Percentiles rank a stretch among this genome's conserved stretches.
These are phyloP conservation scores for Jamesozyma spencerorum DNA, from an alignment of 805 yeast genomes.

Conservation along the genomic window DNA sequence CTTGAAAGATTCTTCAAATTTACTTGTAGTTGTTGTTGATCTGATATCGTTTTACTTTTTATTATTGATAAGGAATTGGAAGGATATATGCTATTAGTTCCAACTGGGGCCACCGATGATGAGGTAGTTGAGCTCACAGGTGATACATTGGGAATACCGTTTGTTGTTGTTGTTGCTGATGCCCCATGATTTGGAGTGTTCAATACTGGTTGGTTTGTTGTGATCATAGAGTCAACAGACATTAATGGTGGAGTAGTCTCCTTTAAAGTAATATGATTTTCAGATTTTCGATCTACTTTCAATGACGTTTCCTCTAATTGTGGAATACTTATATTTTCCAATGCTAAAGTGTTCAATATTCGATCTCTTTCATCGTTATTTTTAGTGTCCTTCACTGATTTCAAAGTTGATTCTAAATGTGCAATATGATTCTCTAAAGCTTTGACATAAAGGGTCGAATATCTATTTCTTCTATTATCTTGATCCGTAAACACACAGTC, in stretches of 20 bases:
- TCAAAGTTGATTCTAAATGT: constrained; percentile 13
- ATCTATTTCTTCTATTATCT: constrained; percentile 40
- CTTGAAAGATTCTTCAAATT: constrained; percentile 16
- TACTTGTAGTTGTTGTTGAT: constrained; percentile 8
- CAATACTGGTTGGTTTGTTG: background rate
- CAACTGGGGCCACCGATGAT: constrained; percentile 6
- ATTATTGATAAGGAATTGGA: constrained; percentile 20
- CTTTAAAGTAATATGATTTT: background rate
- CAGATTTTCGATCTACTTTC: background rate
- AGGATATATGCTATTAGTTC: constrained; percentile 22
- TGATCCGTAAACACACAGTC: constrained; percentile 36
- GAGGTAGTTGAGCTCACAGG: background rate
- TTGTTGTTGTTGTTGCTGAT: no score
- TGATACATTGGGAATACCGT: background rate
- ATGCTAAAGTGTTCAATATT: constrained; percentile 3
- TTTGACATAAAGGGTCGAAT: constrained; percentile 38
- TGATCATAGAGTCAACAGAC: background rate
- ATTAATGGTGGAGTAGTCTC: no score
- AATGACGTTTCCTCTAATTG: background rate
- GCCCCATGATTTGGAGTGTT: no score
- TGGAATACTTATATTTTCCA: constrained; percentile 5
- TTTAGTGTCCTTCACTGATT: constrained; percentile 6
- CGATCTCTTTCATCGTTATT: constrained; percentile 8
- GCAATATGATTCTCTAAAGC: constrained; percentile 29
- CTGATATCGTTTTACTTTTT: constrained; percentile 6